A percentile compares a stretch with the other conserved stretches of the same genome.
Conservation (phyloP, 139 green algal genomes). For the Picochlorum costavermella region DNA sequence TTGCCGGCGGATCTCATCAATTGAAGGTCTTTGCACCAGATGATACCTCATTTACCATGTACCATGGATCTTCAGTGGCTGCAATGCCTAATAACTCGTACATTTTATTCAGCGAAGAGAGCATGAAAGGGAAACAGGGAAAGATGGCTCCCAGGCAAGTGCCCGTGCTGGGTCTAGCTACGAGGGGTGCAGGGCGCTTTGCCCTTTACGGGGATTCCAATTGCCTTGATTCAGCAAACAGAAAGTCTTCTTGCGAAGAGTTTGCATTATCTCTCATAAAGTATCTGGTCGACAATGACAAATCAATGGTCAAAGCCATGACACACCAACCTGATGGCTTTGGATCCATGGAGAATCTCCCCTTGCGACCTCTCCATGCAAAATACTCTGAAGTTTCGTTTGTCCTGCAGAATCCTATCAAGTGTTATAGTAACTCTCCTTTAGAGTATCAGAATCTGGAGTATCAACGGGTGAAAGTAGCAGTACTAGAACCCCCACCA, state of each 20-base stretch:
- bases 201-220: slow-evolving; percentile 79
- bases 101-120: slow-evolving; percentile 41
- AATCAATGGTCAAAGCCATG: neutral
- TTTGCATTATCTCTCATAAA: slow-evolving; percentile 42
- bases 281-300: slow-evolving; percentile 12
- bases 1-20: slow-evolving; percentile 63
- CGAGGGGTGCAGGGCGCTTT: slow-evolving; percentile 48
- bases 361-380: slow-evolving; percentile 31
- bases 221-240: slow-evolving; percentile 87
- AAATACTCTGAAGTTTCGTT: slow-evolving; percentile 52
- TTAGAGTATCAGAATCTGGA: slow-evolving; percentile 18
- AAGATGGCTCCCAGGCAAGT: neutral
- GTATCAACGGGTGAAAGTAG: neutral
- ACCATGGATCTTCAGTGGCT: slow-evolving; percentile 49
- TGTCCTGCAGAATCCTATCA: slow-evolving; percentile 39
- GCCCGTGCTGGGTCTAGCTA: slow-evolving; percentile 36
- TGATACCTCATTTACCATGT: slow-evolving; percentile 15
- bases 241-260: slow-evolving; percentile 45
- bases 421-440: slow-evolving; percentile 32
- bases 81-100: slow-evolving; percentile 48
- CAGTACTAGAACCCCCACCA: neutral
- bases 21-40: slow-evolving; percentile 16
- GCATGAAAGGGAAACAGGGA: neutral
- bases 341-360: slow-evolving; percentile 15
- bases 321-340: slow-evolving; percentile 3